A percentile compares a stretch with the other conserved stretches of the same genome.
Conservation (phyloP, 148 eudicot species). For the Diospyros kaki region DNA sequence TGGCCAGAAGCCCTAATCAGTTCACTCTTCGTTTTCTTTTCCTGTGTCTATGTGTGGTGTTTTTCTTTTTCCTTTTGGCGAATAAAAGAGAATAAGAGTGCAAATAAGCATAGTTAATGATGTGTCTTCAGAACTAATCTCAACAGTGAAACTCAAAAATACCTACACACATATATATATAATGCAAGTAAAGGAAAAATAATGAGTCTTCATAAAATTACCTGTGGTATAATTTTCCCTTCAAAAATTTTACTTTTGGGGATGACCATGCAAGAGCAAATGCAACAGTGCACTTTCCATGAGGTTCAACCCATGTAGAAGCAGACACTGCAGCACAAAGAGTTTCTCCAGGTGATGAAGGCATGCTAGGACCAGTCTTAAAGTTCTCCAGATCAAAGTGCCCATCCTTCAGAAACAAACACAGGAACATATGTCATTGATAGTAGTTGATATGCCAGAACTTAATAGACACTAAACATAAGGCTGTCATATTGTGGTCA, state of each 20-base stretch:
- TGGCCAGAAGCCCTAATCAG: neutral
- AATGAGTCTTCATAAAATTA: conserved; percentile 14
- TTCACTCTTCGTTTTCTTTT: neutral
- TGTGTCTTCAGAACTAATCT: neutral
- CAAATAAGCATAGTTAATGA: neutral
- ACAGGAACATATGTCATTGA: conserved; percentile 1
- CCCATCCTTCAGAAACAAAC: conserved; percentile 61
- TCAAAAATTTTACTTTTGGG: conserved; percentile 80
- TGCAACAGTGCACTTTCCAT: conserved; percentile 91
- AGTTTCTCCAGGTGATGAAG: conserved; percentile 83
- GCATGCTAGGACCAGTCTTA: conserved; percentile 73
- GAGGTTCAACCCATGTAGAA: conserved; percentile 97
- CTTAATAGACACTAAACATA: neutral
- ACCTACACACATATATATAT: neutral
- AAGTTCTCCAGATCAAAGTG: conserved; percentile 83
- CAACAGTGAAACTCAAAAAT: neutral
- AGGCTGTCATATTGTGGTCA: neutral
- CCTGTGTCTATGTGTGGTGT: too few relatives aligned
- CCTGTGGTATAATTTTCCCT: conserved; percentile 94
- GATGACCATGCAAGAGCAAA: conserved; percentile 93
- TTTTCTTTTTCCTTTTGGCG: too few relatives aligned
- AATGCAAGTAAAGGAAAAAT: conserved; percentile 2
- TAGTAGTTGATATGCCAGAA: neutral
- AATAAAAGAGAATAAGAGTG: neutral
- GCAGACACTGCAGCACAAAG: conserved; percentile 94